These are phyloP conservation scores for Hymenoscyphus fraxineus DNA, from an alignment of 2,329 filamentous ascomycete genomes.

Conservation along the genomic window DNA sequence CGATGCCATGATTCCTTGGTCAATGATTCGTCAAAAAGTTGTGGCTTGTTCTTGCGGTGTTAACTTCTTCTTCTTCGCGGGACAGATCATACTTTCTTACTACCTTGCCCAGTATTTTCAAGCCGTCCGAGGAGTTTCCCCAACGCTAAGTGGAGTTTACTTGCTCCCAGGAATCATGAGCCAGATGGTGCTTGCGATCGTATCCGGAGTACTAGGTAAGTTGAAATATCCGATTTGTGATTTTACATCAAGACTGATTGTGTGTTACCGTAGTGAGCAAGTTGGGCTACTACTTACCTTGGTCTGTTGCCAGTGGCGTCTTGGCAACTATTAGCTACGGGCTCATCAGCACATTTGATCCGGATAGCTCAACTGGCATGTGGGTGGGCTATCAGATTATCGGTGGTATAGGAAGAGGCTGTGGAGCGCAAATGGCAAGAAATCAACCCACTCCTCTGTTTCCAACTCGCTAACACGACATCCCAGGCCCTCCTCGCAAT, in stretches of 20 bases:
- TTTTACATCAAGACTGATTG: constrained; percentile 1
- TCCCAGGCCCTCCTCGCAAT: constrained; percentile 33
- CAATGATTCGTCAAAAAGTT: constrained; percentile 24
- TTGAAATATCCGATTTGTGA: background rate
- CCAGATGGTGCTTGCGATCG: constrained; percentile 22
- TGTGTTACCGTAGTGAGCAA: constrained; percentile 16
- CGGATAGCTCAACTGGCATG: constrained; percentile 16
- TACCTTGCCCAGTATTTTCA: constrained; percentile 50
- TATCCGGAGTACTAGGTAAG: constrained; percentile 23
- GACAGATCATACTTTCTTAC: constrained; percentile 35
- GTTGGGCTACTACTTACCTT: constrained; percentile 37
- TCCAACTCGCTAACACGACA: background rate
- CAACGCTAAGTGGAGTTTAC: constrained; percentile 38
- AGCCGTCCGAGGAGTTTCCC: constrained; percentile 38
- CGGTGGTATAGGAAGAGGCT: constrained; percentile 24
- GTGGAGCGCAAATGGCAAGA: constrained; percentile 26
- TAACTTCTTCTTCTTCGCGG: constrained; percentile 19
- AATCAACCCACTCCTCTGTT: background rate
- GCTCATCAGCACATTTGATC: constrained; percentile 33
- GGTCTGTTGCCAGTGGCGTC: constrained; percentile 29
- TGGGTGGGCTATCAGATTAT: constrained; percentile 33
- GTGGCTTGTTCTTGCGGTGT: constrained; percentile 22
- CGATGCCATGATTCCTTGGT: constrained; percentile 30
- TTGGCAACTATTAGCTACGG: constrained; percentile 34
- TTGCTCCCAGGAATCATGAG: constrained; percentile 39